Conservation (phyloP, 257 asterid species). For the Nicotiana noctiflora region DNA sequence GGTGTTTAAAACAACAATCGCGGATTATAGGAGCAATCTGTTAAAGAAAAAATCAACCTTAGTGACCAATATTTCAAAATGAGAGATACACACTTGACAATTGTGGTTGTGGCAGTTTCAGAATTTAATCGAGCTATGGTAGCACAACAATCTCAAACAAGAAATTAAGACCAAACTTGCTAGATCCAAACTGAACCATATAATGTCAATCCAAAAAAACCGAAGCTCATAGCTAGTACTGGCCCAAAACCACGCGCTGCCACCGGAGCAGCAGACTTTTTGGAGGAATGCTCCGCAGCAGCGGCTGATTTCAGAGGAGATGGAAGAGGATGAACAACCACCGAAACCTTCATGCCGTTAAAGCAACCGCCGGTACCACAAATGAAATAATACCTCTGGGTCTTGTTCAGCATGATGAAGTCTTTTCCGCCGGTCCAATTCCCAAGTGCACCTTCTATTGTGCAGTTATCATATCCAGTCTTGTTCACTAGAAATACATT, state of each 20-base stretch:
- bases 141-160: neutral
- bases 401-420: constrained; percentile 47
- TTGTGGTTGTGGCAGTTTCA: neutral
- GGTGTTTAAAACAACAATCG: too few species aligned
- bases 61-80: too few species aligned
- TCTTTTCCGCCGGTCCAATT: constrained; percentile 92
- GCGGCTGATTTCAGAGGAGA: constrained; percentile 50
- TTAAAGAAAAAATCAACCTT: too few species aligned
- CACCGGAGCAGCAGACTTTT: constrained; percentile 22
- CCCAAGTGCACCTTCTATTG: constrained; percentile 63
- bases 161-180: neutral
- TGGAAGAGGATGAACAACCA: constrained; percentile 64
- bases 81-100: neutral
- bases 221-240: neutral
- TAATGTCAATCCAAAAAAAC: constrained; percentile 19
- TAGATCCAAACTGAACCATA: constrained; percentile 33
- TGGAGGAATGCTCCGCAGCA: constrained; percentile 23
- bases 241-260: constrained; percentile 20
- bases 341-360: constrained; percentile 82
- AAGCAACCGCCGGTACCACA: constrained; percentile 84
- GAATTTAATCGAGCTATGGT: neutral
- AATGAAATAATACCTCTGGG: constrained; percentile 73
- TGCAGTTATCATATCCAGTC: constrained; percentile 83
- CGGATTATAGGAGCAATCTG: too few species aligned
- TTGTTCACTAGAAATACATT: constrained; percentile 77